A percentile compares a stretch with the other conserved stretches of the same genome.
Conservation (phyloP, 345 rosid genomes). For the Aquilaria malaccensis region DNA sequence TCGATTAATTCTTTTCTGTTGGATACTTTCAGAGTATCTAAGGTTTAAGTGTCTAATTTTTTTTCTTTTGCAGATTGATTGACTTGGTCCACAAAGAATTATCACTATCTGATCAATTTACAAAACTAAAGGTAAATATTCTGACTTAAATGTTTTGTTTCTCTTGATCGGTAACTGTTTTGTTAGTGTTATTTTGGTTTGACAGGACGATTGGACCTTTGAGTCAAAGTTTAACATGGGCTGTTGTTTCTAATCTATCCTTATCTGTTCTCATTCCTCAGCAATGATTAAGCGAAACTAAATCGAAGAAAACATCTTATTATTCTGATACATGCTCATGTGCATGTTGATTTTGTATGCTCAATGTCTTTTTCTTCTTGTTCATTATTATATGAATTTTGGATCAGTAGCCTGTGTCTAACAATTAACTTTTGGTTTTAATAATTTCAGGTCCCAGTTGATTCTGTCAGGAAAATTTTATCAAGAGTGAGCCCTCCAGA, state of each 20-base stretch:
- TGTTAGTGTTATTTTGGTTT: no score
- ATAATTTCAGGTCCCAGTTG: constrained; percentile 57
- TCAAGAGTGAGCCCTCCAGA: constrained; percentile 62
- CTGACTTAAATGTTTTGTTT: background rate
- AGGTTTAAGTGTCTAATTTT: background rate
- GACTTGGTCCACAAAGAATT: constrained; percentile 81
- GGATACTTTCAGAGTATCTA: no score
- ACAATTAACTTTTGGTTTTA: constrained; percentile 13
- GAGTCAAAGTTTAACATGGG: no score
- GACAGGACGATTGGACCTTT: no score
- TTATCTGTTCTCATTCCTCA: background rate
- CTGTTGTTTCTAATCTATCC: no score
- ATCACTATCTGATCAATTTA: constrained; percentile 74
- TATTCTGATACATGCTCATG: no score
- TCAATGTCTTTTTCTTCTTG: background rate
- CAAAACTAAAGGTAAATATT: constrained; percentile 59
- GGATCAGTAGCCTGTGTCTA: constrained; percentile 12
- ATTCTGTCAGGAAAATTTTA: constrained; percentile 55
- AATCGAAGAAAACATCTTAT: no score
- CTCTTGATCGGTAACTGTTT: background rate
- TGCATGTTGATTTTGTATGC: no score
- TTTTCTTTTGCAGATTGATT: constrained; percentile 47
- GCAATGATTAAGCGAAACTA: background rate
- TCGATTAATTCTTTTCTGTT: no score
- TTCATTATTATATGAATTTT: constrained; percentile 7